phyloP scores from a whole-genome alignment of 2,329 filamentous ascomycete species.

The Penicillium sp. region DNA sequence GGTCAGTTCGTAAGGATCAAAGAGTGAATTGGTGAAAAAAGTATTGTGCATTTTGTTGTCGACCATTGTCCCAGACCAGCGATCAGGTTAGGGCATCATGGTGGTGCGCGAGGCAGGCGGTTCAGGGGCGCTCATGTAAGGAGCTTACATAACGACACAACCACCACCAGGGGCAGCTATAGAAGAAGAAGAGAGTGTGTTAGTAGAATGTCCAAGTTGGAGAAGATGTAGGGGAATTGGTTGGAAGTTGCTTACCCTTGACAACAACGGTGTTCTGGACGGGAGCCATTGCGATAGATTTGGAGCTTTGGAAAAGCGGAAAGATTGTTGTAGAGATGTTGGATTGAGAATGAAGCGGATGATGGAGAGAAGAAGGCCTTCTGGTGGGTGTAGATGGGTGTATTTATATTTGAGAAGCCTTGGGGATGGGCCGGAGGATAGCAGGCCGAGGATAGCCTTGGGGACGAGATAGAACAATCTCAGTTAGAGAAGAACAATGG shows the following conservation, averaged over 20 bases:
- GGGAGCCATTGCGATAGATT: conserved; percentile 35
- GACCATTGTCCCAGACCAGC: conserved; percentile 1
- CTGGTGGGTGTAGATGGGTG: not conserved
- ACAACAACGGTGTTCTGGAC: conserved; percentile 31
- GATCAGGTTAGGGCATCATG: conserved; percentile 9
- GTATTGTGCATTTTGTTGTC: conserved; percentile 6
- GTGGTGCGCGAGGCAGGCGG: conserved; percentile 3
- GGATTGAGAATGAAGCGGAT: conserved; percentile 21
- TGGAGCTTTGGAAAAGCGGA: conserved; percentile 27
- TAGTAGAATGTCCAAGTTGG: not conserved
- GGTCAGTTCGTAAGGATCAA: not conserved
- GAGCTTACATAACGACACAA: conserved; percentile 37
- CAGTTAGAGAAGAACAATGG: not conserved
- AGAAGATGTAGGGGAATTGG: not conserved
- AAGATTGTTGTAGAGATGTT: conserved; percentile 19
- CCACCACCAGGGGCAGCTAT: conserved; percentile 38
- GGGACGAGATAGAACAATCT: not conserved
- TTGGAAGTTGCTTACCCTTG: conserved; percentile 31
- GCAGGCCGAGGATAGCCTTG: not conserved
- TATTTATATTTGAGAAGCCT: conserved; percentile 10
- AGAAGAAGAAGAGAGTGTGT: conserved; percentile 1
- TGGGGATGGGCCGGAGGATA: not conserved
- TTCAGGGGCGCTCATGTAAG: conserved; percentile 23
- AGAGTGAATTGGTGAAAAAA: not conserved
- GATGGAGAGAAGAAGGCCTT: conserved; percentile 14